These are phyloP conservation scores for Zygotorulaspora danielsina DNA, from an alignment of 805 yeast genomes.

Conservation along the genomic window DNA sequence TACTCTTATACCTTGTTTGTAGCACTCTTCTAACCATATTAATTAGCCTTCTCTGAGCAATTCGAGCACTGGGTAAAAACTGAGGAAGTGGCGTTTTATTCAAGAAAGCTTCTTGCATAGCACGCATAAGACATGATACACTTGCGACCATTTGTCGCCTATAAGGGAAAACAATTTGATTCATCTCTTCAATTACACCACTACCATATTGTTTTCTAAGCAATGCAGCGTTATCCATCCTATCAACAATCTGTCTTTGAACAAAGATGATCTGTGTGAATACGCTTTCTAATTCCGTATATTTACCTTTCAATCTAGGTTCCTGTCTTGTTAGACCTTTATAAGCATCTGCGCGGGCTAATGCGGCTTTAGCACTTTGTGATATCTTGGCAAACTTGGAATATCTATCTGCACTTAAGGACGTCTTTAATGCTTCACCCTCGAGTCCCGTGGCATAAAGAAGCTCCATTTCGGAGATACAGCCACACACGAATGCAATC, in stretches of 20 bases:
- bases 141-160: conserved; percentile 45
- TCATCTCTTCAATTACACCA: conserved; percentile 44
- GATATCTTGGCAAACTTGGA: conserved; percentile 35
- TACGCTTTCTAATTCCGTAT: conserved; percentile 38
- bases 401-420: conserved; percentile 33
- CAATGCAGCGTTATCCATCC: conserved; percentile 44
- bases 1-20: conserved; percentile 24
- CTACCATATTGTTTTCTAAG: conserved; percentile 44
- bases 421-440: conserved; percentile 31
- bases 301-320: conserved; percentile 47
- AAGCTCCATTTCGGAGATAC: conserved; percentile 39
- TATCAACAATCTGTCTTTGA: conserved; percentile 44
- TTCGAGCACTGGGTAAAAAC: conserved; percentile 46
- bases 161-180: conserved; percentile 39
- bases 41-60: conserved; percentile 45
- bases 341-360: conserved; percentile 41
- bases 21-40: conserved; percentile 41
- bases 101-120: conserved; percentile 42
- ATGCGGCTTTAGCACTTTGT: conserved; percentile 38
- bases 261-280: conserved; percentile 45
- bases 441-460: conserved; percentile 42
- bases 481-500: conserved; percentile 39
- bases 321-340: conserved; percentile 43
- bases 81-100: conserved; percentile 49
- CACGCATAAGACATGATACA: conserved; percentile 38